Base-by-base conservation (phyloP, 768 basidiomycete genomes). In the Trametes coccinea region DNA sequence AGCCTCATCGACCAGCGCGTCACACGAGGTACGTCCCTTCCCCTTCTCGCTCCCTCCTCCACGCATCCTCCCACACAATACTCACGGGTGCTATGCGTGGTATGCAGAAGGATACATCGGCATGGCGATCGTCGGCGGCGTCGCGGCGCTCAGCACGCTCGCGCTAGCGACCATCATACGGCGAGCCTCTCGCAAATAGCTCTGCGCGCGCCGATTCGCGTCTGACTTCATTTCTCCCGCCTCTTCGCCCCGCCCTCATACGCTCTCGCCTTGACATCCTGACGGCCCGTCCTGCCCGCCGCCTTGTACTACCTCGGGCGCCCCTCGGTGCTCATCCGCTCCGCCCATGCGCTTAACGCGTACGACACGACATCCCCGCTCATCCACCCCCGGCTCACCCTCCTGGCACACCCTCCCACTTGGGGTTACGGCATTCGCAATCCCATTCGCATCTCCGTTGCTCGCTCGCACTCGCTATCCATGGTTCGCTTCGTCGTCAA, bases 41-140 rank as follows among this genome's bases (percentile, higher is more conserved):
- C 33, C 16, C 13, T 8, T 31, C 49, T 27, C 34, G 43, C 9
- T 17, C 56, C 43, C 9, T 52, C 47, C n/a, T 11, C 17, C 4
- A 30, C 30, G 31, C 50, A 13, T 34, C 40, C 30, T 31, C 7
- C 11, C 30, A 16, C 47, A 31, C 59, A 11, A 63, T 48, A 39
- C 57, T 50, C 27, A 45, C 13, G 17, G n/a, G 14, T 22, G 13
- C 5, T 11, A 13, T 14, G n/a, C 4, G 55, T 22, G 8, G 9
- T 40, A 27, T 39, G 5, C 73, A 95, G 96, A 99, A 75, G 95
- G 95, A n/a, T 98, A 98, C 73, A 92, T 98, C 52, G 97, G 97
- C 49, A 94, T 99, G 89, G 97, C 95, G 13, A 80, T 99, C 45
- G 93, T 88, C 17, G 95, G 95, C 53, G 93, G 95, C 56, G 89